phyloP scores from a whole-genome alignment of 129 eudicot genomes.

The Flaveria ramosissima region DNA sequence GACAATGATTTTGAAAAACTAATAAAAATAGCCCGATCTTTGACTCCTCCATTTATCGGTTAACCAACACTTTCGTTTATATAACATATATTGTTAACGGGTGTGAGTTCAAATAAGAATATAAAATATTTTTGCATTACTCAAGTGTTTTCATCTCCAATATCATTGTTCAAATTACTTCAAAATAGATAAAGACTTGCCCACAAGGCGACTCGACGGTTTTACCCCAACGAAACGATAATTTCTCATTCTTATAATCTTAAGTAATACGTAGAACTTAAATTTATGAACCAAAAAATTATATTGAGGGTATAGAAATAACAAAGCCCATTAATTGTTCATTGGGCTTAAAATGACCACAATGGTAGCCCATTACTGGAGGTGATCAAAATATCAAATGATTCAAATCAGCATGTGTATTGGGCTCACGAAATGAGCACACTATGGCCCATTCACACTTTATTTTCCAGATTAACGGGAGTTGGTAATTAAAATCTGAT shows the following conservation, averaged over 20 bases:
- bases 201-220: not conserved
- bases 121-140: too few relatives aligned
- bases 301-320: too few relatives aligned
- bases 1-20: not conserved
- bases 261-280: too few relatives aligned
- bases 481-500: too few relatives aligned
- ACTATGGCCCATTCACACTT: not conserved
- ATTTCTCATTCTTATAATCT: too few relatives aligned
- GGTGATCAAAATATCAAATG: too few relatives aligned
- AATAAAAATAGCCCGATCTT: not conserved
- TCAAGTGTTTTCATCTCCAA: too few relatives aligned
- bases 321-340: slow-evolving; percentile 4
- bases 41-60: not conserved
- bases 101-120: not conserved
- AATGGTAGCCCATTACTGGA: slow-evolving; percentile 7
- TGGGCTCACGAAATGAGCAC: not conserved
- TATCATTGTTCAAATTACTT: too few relatives aligned
- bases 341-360: slow-evolving; percentile 16
- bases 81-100: too few relatives aligned
- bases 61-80: too few relatives aligned
- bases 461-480: too few relatives aligned
- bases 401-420: not conserved
- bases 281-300: not conserved
- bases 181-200: too few relatives aligned
- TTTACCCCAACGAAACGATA: not conserved